A percentile compares a stretch with the other conserved stretches of the same genome.
phyloP scores from a whole-genome alignment of 2,329 filamentous ascomycete species.

The Ceratocystiopsis minuta region DNA sequence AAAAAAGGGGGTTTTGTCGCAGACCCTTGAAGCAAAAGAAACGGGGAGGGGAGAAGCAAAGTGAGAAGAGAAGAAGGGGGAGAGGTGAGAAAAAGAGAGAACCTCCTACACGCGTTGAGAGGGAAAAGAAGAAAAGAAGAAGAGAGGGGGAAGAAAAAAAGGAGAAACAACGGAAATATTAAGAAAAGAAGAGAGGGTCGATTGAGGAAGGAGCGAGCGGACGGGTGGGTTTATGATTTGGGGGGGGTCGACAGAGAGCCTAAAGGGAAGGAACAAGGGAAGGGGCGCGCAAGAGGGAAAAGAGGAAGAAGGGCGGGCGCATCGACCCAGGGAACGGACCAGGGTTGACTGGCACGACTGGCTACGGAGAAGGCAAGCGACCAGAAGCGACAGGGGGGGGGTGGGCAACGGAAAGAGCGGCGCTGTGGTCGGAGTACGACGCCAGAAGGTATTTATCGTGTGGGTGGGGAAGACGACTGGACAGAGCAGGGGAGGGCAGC shows the following conservation, averaged over 20 bases:
- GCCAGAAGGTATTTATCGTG: too few species aligned
- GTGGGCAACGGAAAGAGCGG: too few species aligned
- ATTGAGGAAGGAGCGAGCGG: slow-evolving; percentile 3
- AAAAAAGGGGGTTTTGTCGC: slow-evolving; percentile 19
- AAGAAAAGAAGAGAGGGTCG: slow-evolving; percentile 17
- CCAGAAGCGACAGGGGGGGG: too few species aligned
- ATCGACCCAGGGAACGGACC: slow-evolving; percentile 5
- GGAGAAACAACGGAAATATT: slow-evolving; percentile 21
- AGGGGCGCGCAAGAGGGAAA: slow-evolving; percentile 20
- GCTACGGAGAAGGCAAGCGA: slow-evolving; percentile 5
- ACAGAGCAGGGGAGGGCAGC: too few species aligned
- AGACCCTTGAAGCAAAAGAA: slow-evolving; percentile 7
- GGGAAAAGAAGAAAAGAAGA: background rate
- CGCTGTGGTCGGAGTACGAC: background rate
- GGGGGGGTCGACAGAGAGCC: too few species aligned
- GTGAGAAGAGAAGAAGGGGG: slow-evolving; percentile 1
- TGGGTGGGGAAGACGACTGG: too few species aligned
- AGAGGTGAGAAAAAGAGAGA: background rate
- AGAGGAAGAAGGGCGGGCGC: slow-evolving; percentile 1
- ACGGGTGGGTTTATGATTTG: slow-evolving; percentile 10
- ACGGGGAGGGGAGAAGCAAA: slow-evolving; percentile 4
- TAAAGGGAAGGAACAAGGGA: slow-evolving; percentile 15
- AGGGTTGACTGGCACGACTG: slow-evolving; percentile 8
- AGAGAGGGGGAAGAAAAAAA: slow-evolving; percentile 14
- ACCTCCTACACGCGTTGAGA: slow-evolving; percentile 2